Conservation (phyloP, 768 basidiomycete species). For the Lactarius sp. region DNA sequence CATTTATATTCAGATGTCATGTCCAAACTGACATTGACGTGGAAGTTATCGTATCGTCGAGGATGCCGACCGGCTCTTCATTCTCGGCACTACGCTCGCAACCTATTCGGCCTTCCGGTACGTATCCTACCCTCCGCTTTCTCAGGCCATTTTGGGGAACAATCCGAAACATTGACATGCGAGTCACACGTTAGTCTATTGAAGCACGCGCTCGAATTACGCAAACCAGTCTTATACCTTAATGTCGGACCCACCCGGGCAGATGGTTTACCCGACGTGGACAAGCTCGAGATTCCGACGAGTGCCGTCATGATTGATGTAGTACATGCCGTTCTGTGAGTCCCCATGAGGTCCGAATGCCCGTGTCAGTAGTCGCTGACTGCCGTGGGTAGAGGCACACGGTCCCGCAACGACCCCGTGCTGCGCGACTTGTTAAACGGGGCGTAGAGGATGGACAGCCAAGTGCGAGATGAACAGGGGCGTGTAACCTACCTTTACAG, state of each 20-base stretch:
- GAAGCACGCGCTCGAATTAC: conserved; percentile 68
- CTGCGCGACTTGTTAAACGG: conserved; percentile 52
- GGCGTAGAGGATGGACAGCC: conserved; percentile 37
- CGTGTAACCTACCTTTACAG: background rate
- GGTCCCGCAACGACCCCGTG: conserved; percentile 40
- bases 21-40: background rate
- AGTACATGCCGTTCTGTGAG: conserved; percentile 57
- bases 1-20: background rate
- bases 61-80: conserved; percentile 58
- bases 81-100: conserved; percentile 87
- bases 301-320: conserved; percentile 70
- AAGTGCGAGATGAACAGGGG: background rate
- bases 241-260: conserved; percentile 89
- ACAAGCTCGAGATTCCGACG: conserved; percentile 74
- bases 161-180: conserved; percentile 28
- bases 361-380: background rate
- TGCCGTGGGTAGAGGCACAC: conserved; percentile 40
- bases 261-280: conserved; percentile 60
- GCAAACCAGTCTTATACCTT: conserved; percentile 75
- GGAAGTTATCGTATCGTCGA: conserved; percentile 55
- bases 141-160: background rate
- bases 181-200: conserved; percentile 44
- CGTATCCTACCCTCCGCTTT: conserved; percentile 10
- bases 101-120: conserved; percentile 91
- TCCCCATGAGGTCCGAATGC: conserved; percentile 15